Evolutionary conservation across 2,329 filamentous ascomycete genomes (phyloP), one percentile per base, ranked within the genome.

Genomic region (Aspergillus nomiae): DNA sequence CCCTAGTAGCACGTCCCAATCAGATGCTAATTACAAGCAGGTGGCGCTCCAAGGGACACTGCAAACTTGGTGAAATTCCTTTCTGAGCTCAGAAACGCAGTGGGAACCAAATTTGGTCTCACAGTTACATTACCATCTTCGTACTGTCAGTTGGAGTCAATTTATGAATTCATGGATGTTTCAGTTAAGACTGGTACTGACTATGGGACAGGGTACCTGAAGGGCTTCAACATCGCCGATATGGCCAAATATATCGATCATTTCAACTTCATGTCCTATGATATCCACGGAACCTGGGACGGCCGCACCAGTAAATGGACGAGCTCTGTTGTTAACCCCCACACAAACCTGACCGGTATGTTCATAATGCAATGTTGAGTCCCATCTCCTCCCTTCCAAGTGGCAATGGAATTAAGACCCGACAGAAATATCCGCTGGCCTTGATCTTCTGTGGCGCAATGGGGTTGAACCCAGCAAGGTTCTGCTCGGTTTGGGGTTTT

Each of bases 51-150:
- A 16, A 16, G 11, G 34, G 63, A 65, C 26, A 65, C 60, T 9
- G 32, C 16, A 21, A 60, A 62, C 36, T 26, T 65, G 2, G 60
- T 65, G 4, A 62, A 24, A 1, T 58, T 65, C 7, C 19, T 65
- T 3, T n/a, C 8, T 4, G 59, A 62, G n/a, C 59, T 65, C 4
- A 16, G 56, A 6, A 19, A 26, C 4, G 60, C 57, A 58, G 5
- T 14, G 21, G 28, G 9, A 60, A 51, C 14, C 60, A 62, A 16
- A 16, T 41, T 16, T 53, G 53, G 53, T 1, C 2, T 65, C 1
- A 65, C 57, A 36, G n/a, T 36, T 30, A 62, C 60, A 1, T 26
- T 65, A 2, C 63, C 63, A 14, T 36, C 60, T 0, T 65, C 63
- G 4, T 65, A 63, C 58, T 64, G 26, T 28, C 26, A 28, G 26